Evolutionary conservation across 2,329 filamentous ascomycete genomes (phyloP), one percentile per base, ranked within the genome.

Genomic region (Claviceps digitariae): DNA sequence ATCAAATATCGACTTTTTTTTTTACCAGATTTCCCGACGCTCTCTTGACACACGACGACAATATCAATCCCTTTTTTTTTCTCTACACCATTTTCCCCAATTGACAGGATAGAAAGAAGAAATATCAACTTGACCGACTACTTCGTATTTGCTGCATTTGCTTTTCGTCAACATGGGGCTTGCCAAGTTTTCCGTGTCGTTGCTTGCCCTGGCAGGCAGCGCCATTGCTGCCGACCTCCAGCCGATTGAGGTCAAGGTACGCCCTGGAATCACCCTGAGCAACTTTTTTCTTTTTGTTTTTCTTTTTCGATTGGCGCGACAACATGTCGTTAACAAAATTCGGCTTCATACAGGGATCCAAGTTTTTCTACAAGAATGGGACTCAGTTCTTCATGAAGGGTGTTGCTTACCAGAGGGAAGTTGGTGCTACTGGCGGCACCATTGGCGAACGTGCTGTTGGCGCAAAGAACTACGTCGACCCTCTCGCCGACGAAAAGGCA

Each of bases 341-440:
- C 40, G 9, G 15, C 23, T 47, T 41, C 6, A 52, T 63, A 53
- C 64, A 84, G 79, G 84, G 87, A 61, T 80, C 80, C 66, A 90
- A 93, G 72, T 91, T 96, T 78, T 96, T 94, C 78, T 90, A 86
- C 76, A 78, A 87, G 69, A 86, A 84, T 62, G 76, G 76, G 58
- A 78, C 76, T 20, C 74, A 79, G 63, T 79, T 79, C 72, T 94
- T 83, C 77, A 88, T 97, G 70, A 88, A 86, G 70, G 93, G 93
- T 73, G 77, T 98, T 62, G 93, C 93, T 60, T 98, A 98, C 74
- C 93, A 98, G 76, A 82, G 90, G 74, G 87, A 91, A 62, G 75
- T 75, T 59, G 75, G 74, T 58, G 74, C 78, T 51, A 77, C 76
- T 51, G 78, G 81, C 57, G 64, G 64, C 54, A 73, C 74, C 52